Conservation (phyloP, 176 grass and related monocot species). For the Eleusine indica region DNA sequence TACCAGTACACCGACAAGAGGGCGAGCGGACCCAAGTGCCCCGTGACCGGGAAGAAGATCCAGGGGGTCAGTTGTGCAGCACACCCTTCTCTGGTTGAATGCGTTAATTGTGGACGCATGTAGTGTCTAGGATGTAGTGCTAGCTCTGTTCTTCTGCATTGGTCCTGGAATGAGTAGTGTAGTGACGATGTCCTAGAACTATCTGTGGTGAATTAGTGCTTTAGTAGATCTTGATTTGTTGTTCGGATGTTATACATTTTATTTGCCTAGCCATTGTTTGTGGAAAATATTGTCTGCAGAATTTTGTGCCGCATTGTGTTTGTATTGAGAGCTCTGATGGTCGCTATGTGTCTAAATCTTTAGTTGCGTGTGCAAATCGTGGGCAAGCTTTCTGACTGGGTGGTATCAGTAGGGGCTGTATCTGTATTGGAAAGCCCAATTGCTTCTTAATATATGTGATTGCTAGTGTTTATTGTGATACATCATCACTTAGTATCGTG, state of each 20-base stretch:
- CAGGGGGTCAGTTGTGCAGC: conserved; percentile 73
- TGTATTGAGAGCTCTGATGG: background rate
- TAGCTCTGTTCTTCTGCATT: background rate
- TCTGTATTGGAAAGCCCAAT: accelerated
- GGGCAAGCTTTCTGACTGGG: background rate
- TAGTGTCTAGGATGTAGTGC: background rate
- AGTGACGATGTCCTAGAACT: background rate
- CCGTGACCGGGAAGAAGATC: conserved; percentile 90
- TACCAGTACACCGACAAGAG: conserved; percentile 96
- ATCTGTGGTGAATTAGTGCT: background rate
- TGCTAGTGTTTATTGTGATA: background rate
- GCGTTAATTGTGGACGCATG: background rate
- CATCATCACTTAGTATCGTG: background rate
- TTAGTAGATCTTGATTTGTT: background rate
- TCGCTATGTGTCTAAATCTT: background rate
- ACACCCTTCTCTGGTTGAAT: background rate
- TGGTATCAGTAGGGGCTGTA: background rate
- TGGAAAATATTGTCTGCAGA: background rate
- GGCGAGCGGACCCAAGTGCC: conserved; percentile 88
- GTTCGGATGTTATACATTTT: background rate
- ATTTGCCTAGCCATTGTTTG: background rate
- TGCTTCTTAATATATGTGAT: background rate
- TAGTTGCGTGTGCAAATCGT: background rate
- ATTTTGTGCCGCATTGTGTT: background rate
- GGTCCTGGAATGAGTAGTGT: background rate